A percentile compares a stretch with the other conserved stretches of the same genome.
Conservation (phyloP, 2,329 filamentous ascomycete species). For the Talaromyces sp. region DNA sequence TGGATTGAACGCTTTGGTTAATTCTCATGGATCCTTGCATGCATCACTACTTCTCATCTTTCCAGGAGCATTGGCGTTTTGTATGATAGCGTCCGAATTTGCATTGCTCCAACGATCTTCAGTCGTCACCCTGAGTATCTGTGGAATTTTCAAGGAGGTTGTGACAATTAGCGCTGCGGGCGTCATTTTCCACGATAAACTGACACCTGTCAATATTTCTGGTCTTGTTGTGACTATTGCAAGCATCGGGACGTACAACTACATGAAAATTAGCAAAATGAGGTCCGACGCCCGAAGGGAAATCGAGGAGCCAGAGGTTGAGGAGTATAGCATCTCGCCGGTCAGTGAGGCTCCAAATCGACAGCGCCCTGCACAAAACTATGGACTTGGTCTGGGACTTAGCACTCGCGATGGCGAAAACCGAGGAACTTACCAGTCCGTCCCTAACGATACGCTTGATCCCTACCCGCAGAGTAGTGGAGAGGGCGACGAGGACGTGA, state of each 20-base stretch:
- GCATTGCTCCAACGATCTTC: slow-evolving; percentile 90
- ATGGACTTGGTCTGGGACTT: slow-evolving; percentile 6
- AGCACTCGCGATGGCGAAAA: slow-evolving; percentile 14
- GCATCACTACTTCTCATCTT: slow-evolving; percentile 75
- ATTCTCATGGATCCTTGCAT: slow-evolving; percentile 60
- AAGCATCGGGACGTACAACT: slow-evolving; percentile 88
- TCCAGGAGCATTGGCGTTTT: slow-evolving; percentile 83
- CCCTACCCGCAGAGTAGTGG: slow-evolving; percentile 12
- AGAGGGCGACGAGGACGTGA: slow-evolving; percentile 19
- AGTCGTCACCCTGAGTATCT: slow-evolving; percentile 92
- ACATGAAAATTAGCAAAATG: slow-evolving; percentile 90
- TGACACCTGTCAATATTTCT: slow-evolving; percentile 80
- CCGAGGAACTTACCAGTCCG: slow-evolving; percentile 21
- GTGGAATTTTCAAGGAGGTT: slow-evolving; percentile 98
- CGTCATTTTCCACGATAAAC: slow-evolving; percentile 77
- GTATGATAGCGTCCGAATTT: slow-evolving; percentile 96
- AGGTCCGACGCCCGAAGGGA: slow-evolving; percentile 59
- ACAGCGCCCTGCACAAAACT: slow-evolving; percentile 1
- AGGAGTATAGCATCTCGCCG: slow-evolving; percentile 8
- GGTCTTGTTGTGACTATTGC: slow-evolving; percentile 82
- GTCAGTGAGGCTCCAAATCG: not conserved
- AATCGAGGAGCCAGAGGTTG: slow-evolving; percentile 4
- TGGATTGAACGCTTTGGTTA: slow-evolving; percentile 59
- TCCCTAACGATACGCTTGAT: slow-evolving; percentile 19
- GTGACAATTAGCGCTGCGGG: slow-evolving; percentile 88